Base-by-base conservation (phyloP, 345 rosid species). In the Mallotus nudiflorus region DNA sequence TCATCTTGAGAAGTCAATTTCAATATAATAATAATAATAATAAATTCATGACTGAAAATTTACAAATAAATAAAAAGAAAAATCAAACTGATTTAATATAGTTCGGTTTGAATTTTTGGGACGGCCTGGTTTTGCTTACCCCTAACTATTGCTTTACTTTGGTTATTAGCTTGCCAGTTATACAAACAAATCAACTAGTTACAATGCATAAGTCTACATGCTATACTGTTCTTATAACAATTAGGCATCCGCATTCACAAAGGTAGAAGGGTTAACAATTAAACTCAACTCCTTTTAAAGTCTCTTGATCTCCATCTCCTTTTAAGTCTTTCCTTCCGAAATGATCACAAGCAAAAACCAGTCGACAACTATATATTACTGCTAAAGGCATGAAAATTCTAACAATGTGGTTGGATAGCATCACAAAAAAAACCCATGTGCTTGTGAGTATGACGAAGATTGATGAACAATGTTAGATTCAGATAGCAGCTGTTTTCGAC, bases 231-330 rank as follows among this genome's bases (percentile, higher is more conserved):
- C 37, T 33, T 2, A 33, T 6, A 33, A 33, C 37, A 33, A 33
- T 33, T 6, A 33, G 37, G 37, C 37, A 33, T 6, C 6, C 37
- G 6, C 6, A 3, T 33, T 33, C 37, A 33, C 37, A 33, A 6
- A 33, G 37, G 37, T 33, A 33, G 37, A 33, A 33, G 6, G 4
- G 37, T 33, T 33, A 33, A 3, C 75, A n/a, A n/a, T n/a, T n/a
- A n/a, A n/a, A n/a, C n/a, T n/a, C n/a, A 86, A 59, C 82, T 88
- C 84, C 69, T 81, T 87, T 73, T 89, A 81, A 53, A 85, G 84
- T 42, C 84, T 80, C 78, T 70, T 86, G 51, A 86, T 77, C 80
- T 83, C 85, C 29, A 82, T 89, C 78, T 82, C 88, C 70, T 66
- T 82, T 82, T 85, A 83, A 85, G 16, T 77, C 87, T 80, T 73